phyloP scores from a whole-genome alignment of 768 basidiomycete species.

The Kwoniella bestiolae region DNA sequence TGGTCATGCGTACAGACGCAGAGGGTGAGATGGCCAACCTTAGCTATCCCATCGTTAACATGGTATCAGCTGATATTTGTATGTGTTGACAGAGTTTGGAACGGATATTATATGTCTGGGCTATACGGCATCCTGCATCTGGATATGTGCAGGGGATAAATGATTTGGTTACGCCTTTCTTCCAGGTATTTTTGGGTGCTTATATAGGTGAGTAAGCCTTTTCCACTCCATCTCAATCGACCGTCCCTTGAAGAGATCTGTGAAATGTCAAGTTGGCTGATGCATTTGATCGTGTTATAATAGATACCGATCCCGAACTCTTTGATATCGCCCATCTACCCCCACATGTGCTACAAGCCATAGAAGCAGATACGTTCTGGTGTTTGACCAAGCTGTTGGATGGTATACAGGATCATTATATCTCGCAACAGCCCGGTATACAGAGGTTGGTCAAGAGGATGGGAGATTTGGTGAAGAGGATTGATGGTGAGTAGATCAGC shows the following conservation, averaged over 20 bases:
- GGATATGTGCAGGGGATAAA: constrained; percentile 99
- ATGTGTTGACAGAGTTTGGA: constrained; percentile 72
- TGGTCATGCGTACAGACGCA: constrained; percentile 93
- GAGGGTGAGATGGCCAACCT: too few relatives aligned
- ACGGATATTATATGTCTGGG: constrained; percentile 97
- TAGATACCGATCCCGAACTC: constrained; percentile 87
- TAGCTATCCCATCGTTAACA: too few relatives aligned
- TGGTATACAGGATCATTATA: constrained; percentile 98
- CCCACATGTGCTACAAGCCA: constrained; percentile 70
- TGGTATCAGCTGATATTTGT: background rate
- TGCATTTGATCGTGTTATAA: too few relatives aligned
- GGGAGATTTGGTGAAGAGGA: constrained; percentile 76
- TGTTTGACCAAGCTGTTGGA: constrained; percentile 92
- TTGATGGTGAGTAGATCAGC: constrained; percentile 58
- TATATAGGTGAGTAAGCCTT: constrained; percentile 73
- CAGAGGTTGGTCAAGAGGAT: constrained; percentile 90
- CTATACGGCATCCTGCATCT: constrained; percentile 95
- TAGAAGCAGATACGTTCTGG: constrained; percentile 99
- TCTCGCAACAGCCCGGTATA: constrained; percentile 93
- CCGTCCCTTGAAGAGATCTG: background rate
- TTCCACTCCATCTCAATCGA: background rate
- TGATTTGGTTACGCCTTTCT: constrained; percentile 96
- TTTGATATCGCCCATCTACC: constrained; percentile 82
- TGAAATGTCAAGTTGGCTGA: too few relatives aligned
- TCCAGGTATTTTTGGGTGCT: constrained; percentile 91